Evolutionary conservation across 257 asterid species (phyloP).

Genomic region (Ocimum tenuiflorum): DNA sequence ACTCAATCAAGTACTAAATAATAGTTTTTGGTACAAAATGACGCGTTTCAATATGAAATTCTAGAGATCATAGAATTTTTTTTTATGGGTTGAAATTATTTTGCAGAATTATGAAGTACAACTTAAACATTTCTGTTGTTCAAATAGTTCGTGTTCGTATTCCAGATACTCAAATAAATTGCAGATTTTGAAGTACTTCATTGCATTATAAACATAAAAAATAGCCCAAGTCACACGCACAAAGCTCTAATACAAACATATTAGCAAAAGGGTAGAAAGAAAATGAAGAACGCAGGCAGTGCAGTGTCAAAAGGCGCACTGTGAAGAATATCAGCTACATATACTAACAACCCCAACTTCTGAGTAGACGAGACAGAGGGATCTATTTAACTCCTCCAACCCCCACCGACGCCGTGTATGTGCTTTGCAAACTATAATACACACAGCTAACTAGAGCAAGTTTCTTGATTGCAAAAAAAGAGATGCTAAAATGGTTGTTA

Average conservation of each 20-base stretch:
- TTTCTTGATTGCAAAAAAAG: neutral
- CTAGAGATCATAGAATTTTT: too few species aligned
- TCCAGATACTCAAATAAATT: too few species aligned
- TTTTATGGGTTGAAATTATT: too few species aligned
- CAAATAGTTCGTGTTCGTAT: too few species aligned
- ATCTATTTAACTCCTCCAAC: conserved; percentile 25
- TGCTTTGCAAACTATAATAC: conserved; percentile 34
- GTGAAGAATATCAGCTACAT: conserved; percentile 32
- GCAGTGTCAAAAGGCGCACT: conserved; percentile 28
- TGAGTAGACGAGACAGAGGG: conserved; percentile 6
- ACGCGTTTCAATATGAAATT: too few species aligned
- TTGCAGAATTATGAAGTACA: too few species aligned
- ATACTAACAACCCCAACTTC: conserved; percentile 27
- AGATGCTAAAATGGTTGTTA: conserved; percentile 14
- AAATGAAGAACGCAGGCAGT: conserved; percentile 8
- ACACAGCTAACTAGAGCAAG: conserved; percentile 27
- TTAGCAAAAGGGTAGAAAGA: neutral
- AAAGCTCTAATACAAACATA: conserved; percentile 9
- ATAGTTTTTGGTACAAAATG: too few species aligned
- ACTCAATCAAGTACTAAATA: too few species aligned
- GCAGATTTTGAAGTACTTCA: neutral
- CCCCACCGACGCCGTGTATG: neutral
- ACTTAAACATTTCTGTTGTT: too few species aligned
- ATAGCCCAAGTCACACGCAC: neutral
- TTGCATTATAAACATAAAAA: neutral